Evolutionary conservation across 371 early-diverging fungal genomes (phyloP).

Genomic region (Basidiobolus meristosporus): DNA sequence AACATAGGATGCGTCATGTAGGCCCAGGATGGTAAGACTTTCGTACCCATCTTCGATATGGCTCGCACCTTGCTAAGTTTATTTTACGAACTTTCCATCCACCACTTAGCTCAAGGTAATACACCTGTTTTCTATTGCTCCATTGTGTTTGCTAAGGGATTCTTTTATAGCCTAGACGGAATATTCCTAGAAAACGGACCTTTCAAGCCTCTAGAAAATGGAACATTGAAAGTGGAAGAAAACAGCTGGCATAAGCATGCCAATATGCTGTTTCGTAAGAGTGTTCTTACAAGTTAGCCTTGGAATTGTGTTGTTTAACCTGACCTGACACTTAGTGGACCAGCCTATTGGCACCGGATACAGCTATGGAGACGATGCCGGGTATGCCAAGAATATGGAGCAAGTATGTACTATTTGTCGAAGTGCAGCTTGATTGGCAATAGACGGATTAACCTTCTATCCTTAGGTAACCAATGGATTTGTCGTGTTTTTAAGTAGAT

Average conservation of each 20-base stretch:
- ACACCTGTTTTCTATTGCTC: background rate
- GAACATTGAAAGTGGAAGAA: slow-evolving; percentile 19
- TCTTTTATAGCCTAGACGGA: slow-evolving; percentile 54
- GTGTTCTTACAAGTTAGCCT: background rate
- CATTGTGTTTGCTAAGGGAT: background rate
- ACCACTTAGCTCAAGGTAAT: slow-evolving; percentile 12
- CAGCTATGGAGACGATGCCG: slow-evolving; percentile 12
- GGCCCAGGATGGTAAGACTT: slow-evolving; percentile 14
- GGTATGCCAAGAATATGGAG: slow-evolving; percentile 1
- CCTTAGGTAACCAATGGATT: slow-evolving; percentile 31
- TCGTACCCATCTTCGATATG: background rate
- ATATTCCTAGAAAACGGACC: slow-evolving; percentile 76
- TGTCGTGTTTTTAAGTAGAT: slow-evolving; percentile 31
- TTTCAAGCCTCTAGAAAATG: slow-evolving; percentile 23
- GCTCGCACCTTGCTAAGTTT: background rate
- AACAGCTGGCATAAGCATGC: slow-evolving; percentile 58
- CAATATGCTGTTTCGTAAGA: slow-evolving; percentile 39
- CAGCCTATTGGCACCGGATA: slow-evolving; percentile 78
- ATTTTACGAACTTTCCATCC: background rate
- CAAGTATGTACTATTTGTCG: too few species aligned
- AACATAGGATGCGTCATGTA: slow-evolving; percentile 1
- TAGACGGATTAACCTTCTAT: too few species aligned
- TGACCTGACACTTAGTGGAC: slow-evolving; percentile 36
- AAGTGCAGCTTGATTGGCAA: too few species aligned
- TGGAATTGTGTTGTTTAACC: background rate